Base-by-base conservation (phyloP, 2,329 filamentous ascomycete species). In the Fusarium sp. region DNA sequence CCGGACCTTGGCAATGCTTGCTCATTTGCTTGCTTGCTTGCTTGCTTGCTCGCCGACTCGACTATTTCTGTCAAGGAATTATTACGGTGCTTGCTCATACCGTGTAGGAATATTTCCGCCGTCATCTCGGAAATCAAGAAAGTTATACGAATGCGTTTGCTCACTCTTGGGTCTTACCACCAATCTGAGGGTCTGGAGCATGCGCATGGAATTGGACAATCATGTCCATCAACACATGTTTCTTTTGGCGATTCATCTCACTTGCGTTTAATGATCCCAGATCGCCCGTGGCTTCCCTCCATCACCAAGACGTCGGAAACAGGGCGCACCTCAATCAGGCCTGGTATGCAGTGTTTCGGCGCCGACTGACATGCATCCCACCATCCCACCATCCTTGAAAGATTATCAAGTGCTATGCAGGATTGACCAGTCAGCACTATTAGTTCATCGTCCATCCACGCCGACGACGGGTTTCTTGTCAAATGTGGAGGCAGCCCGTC, bases 231-330 rank as follows among this genome's bases (percentile, higher is more conserved):
- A 44, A 28, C 22, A 56, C 26, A 50, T 21, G 28, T 26, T 36
- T 50, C 31, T 33, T 54, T 40, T 42, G 36, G 26, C 39, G 56
- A 34, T 54, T 56, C 59, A 53, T 38, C 36, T 38, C 40, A 49
- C 40, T 43, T 46, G 31, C 51, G 51, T 57, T 46, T 56, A 43
- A 60, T 58, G 59, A 50, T 34, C 34, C 53, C 38, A 51, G 68
- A 70, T 73, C 64, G 61, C 46, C 67, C 57, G 46, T 62, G 57
- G 53, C 60, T 55, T 57, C 58, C 72, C 63, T 54, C 70, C 69
- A 61, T 44, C 55, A 74, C 72, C 72, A 57, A 53, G 59, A 57
- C 34, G 59, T 53, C 60, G 72, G 72, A 62, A 73, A 66, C 54
- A 65, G 57, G 57, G 54, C 62, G 61, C 66, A 66, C 61, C 57